Base-by-base conservation (phyloP, 2,329 filamentous ascomycete species). In the Mycosphaerella arachidis region DNA sequence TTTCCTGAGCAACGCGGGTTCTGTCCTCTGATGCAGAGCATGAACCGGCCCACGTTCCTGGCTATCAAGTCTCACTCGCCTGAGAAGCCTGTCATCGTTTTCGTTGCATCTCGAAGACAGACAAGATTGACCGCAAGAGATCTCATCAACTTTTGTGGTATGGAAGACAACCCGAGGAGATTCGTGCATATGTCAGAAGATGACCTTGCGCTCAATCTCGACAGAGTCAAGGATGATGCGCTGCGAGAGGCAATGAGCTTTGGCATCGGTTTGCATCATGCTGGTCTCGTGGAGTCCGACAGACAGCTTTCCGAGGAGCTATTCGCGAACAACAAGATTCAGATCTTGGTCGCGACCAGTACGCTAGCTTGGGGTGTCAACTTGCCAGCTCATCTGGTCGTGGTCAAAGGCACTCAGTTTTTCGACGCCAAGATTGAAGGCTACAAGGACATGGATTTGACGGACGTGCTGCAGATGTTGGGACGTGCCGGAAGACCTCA, bases 341-440 rank as follows among this genome's bases (percentile, higher is more conserved):
- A 99, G 72, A 93, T 99, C 60, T 83, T 99, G 0, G 87, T 99
- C 4, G 94, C 94, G 3, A 99, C 94, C 0, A 96, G 91, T 72
- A 99, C 95, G 0, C 83, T 99, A 29, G 94, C 94, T 0, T 99
- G 94, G 94, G 95, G 94, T 77, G 93, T 99, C 69, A 99, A 99
- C 73, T 79, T 99, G 69, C 95, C 95, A 0, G 94, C 95, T 1
- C 95, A 99, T 77, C 81, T 99, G 5, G 94, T 99, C 2, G 90
- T 99, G 1, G 95, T 99, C 61, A 99, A 99, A 75, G 94, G 94
- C 56, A 99, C 94, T 0, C 95, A 99, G 71, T 99, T 90, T 78
- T 99, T 95, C 72, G 94, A 99, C 70, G 94, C 94, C 43, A 99
- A 99, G 76, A 94, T 91, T 4, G 94, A 97, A 78, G 93, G 89